Evolutionary conservation across 2,329 filamentous ascomycete genomes (phyloP).

Genomic region (Raffaelea albimanens): DNA sequence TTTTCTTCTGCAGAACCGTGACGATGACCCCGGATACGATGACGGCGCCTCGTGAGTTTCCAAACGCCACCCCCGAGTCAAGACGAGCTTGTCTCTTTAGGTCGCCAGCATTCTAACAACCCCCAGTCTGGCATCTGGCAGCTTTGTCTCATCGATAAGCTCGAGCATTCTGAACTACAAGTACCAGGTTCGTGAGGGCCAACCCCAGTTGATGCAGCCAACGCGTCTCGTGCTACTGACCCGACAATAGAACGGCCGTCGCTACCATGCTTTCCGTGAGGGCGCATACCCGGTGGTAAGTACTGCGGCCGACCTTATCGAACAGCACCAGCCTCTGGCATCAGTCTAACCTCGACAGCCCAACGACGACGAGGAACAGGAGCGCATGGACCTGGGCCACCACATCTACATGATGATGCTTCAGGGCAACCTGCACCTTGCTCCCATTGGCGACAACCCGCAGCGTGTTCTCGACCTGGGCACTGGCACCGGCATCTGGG

Average conservation of each 20-base stretch:
- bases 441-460: constrained; percentile 32
- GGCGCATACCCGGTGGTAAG: not conserved
- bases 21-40: too few relatives aligned
- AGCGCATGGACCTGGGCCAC: constrained; percentile 28
- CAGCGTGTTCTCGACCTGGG: constrained; percentile 33
- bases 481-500: constrained; percentile 52
- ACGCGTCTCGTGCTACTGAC: not conserved
- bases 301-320: not conserved
- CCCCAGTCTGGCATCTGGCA: too few relatives aligned
- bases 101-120: too few relatives aligned
- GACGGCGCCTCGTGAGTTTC: too few relatives aligned
- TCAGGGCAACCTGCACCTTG: constrained; percentile 28
- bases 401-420: constrained; percentile 36
- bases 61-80: too few relatives aligned
- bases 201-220: too few relatives aligned
- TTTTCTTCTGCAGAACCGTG: too few relatives aligned
- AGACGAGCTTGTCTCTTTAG: too few relatives aligned
- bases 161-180: constrained; percentile 1
- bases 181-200: too few relatives aligned
- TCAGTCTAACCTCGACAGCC: too few relatives aligned
- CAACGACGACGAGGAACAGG: constrained; percentile 6
- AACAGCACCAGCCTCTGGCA: not conserved
- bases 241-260: constrained; percentile 4
- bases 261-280: constrained; percentile 4
- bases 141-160: constrained; percentile 1